Evolutionary conservation across 768 basidiomycete species (phyloP).

Genomic region (Mrakia frigida): DNA sequence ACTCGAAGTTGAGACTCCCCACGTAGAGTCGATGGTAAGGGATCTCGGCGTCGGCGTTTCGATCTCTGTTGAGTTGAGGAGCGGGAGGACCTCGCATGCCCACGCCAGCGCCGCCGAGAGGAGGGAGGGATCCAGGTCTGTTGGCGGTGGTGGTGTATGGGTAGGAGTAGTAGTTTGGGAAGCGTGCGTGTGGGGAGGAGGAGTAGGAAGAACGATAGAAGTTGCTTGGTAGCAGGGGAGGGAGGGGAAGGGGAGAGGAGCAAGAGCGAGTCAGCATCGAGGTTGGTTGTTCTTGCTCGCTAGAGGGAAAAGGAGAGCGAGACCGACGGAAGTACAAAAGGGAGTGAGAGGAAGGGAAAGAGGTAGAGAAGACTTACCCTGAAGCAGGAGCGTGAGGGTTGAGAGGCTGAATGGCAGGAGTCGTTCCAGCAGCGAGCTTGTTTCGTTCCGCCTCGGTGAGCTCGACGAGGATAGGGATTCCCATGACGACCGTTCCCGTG

Average conservation of each 20-base stretch:
- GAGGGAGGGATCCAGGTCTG: slow-evolving; percentile 33
- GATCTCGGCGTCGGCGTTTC: slow-evolving; percentile 39
- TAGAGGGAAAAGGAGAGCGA: neutral
- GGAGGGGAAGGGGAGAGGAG: neutral
- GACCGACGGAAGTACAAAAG: neutral
- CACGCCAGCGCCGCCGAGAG: slow-evolving; percentile 15
- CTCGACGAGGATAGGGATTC: slow-evolving; percentile 92
- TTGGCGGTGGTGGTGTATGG: neutral
- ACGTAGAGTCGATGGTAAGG: slow-evolving; percentile 74
- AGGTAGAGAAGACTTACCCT: slow-evolving; percentile 28
- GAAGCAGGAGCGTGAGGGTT: slow-evolving; percentile 33
- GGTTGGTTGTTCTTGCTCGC: neutral
- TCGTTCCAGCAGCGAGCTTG: slow-evolving; percentile 33
- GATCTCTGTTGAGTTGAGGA: slow-evolving; percentile 56
- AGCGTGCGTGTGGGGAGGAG: no score
- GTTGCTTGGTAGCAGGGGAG: neutral
- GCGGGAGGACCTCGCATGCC: neutral
- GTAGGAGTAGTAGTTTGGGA: neutral
- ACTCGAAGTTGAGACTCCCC: slow-evolving; percentile 92
- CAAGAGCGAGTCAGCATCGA: neutral
- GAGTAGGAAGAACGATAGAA: no score
- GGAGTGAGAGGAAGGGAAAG: neutral
- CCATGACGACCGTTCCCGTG: slow-evolving; percentile 95
- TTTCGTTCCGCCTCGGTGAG: slow-evolving; percentile 93
- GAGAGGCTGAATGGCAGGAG: slow-evolving; percentile 32